Evolutionary conservation across 805 yeast genomes (phyloP).

Genomic region (Nakazawaea populi): DNA sequence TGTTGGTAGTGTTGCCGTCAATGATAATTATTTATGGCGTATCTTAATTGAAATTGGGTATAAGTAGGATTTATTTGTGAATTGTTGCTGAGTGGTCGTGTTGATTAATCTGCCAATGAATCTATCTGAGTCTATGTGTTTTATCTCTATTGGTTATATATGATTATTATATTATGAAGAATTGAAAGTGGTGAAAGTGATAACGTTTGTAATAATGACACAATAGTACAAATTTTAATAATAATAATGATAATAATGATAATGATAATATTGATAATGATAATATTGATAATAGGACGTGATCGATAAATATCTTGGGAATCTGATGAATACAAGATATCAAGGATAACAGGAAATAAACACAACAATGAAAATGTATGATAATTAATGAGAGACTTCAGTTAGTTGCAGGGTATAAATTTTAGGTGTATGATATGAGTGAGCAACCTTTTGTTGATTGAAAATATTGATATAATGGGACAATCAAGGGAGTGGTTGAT

Average conservation of each 20-base stretch:
- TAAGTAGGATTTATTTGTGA: too few species aligned
- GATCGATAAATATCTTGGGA: background rate
- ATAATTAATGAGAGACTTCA: slow-evolving; percentile 8
- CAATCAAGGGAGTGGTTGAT: too few species aligned
- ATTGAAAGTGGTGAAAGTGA: background rate
- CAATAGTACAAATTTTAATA: background rate
- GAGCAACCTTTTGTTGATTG: background rate
- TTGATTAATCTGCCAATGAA: too few species aligned
- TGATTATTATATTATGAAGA: too few species aligned
- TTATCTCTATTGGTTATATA: too few species aligned
- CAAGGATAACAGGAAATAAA: background rate
- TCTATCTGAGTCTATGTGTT: background rate
- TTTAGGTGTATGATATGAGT: background rate
- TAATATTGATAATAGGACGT: background rate
- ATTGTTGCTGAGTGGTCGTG: too few species aligned
- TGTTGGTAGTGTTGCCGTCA: background rate
- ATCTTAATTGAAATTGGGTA: too few species aligned
- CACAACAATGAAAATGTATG: background rate
- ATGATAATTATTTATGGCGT: too few species aligned
- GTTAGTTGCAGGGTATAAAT: slow-evolving; percentile 4
- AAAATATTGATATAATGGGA: background rate
- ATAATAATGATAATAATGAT: background rate
- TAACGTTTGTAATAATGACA: background rate
- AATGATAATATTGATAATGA: background rate
- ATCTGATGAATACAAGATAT: background rate